Evolutionary conservation across 2,329 filamentous ascomycete species (phyloP).

Genomic region (Juglanconis juglandina): DNA sequence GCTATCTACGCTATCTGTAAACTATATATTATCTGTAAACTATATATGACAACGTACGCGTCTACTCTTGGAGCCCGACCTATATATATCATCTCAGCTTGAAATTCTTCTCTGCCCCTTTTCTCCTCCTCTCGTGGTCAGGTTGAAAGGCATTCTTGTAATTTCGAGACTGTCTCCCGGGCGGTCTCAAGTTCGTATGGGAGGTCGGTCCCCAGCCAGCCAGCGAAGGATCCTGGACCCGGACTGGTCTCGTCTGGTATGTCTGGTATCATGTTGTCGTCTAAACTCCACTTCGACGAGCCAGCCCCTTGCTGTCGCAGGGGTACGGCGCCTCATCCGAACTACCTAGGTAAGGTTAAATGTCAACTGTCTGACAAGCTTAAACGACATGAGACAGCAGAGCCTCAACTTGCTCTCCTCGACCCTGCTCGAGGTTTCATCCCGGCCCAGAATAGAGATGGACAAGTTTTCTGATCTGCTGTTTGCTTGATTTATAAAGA

Average conservation of each 20-base stretch:
- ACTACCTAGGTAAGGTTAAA: background rate
- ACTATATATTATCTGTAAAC: background rate
- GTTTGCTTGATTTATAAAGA: background rate
- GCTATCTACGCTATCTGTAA: conserved; percentile 4
- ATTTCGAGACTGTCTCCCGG: background rate
- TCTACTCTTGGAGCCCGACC: too few species aligned
- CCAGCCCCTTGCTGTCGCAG: background rate
- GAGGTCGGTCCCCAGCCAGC: background rate
- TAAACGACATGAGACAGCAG: conserved; percentile 12
- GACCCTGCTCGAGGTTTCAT: background rate
- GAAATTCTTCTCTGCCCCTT: background rate
- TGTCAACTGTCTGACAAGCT: conserved; percentile 3
- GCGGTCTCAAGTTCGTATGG: background rate
- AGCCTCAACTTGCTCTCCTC: conserved; percentile 9
- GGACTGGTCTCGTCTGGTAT: background rate
- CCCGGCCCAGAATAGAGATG: background rate
- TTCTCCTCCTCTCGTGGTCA: background rate
- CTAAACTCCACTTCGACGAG: background rate
- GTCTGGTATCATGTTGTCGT: background rate
- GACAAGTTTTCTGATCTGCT: background rate
- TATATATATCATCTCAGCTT: background rate
- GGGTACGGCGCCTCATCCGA: background rate
- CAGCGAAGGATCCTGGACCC: background rate
- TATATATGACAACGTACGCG: background rate
- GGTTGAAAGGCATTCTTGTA: background rate